Percentiles rank a stretch among this genome's conserved stretches.
These are phyloP conservation scores for Fraxinus excelsior DNA, from an alignment of 257 asterid species.

Conservation along the genomic window DNA sequence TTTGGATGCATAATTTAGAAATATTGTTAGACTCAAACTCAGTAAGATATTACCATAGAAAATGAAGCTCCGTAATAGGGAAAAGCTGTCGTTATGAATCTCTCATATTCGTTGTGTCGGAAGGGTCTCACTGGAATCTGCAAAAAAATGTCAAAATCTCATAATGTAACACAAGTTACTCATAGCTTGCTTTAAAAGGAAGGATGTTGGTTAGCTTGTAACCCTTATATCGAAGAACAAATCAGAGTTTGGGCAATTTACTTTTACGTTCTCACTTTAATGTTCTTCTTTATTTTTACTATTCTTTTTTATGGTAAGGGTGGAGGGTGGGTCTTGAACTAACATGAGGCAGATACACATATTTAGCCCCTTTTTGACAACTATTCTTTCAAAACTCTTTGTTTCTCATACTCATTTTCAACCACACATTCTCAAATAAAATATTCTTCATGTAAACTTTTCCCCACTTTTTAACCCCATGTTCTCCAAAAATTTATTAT, in stretches of 20 bases:
- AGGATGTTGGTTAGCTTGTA: background rate
- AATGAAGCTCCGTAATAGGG: slow-evolving; percentile 93
- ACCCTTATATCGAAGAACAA: background rate
- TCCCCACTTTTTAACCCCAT: too few relatives aligned
- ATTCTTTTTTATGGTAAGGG: background rate
- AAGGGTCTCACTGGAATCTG: slow-evolving; percentile 97
- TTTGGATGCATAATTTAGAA: background rate
- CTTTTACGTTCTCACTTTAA: background rate
- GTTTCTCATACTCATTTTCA: too few relatives aligned
- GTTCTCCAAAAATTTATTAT: too few relatives aligned
- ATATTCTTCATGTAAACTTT: too few relatives aligned
- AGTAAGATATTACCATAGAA: slow-evolving; percentile 57
- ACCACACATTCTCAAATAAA: too few relatives aligned
- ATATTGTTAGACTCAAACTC: background rate
- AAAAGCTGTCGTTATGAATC: slow-evolving; percentile 80
- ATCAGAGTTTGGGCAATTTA: background rate
- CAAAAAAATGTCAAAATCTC: slow-evolving; percentile 12
- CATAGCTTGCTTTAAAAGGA: background rate
- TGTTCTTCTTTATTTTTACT: background rate
- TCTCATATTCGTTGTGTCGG: slow-evolving; percentile 87
- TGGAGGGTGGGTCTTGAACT: background rate
- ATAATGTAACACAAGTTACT: background rate
- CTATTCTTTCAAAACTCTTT: too few relatives aligned
- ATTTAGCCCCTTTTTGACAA: too few relatives aligned
- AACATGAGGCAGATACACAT: background rate